Evolutionary conservation across 495 filamentous ascomycete genomes (phyloP).

Genomic region (Oleoguttula mirabilis): DNA sequence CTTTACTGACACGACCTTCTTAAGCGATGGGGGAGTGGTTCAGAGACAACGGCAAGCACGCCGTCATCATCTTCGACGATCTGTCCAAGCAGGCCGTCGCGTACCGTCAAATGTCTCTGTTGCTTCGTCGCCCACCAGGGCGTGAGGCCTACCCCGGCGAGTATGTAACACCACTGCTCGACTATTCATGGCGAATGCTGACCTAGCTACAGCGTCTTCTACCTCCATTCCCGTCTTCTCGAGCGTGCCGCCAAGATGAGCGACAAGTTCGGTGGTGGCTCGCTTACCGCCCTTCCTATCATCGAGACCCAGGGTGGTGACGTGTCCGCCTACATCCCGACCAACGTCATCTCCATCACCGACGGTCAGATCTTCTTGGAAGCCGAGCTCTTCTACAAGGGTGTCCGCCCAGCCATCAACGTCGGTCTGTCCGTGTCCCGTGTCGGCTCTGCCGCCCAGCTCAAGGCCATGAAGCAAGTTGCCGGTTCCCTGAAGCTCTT

Average conservation of each 20-base stretch:
- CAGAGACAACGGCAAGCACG: slow-evolving; percentile 84
- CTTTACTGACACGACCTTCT: too few relatives aligned
- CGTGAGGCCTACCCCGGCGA: slow-evolving; percentile 99
- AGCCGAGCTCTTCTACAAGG: slow-evolving; percentile 99
- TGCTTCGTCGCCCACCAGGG: slow-evolving; percentile 96
- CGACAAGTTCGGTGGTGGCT: slow-evolving; percentile 90
- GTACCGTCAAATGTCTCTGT: slow-evolving; percentile 98
- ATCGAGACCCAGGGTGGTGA: slow-evolving; percentile 99
- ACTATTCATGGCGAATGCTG: too few relatives aligned
- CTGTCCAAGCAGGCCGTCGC: slow-evolving; percentile 91
- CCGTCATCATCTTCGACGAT: slow-evolving; percentile 91
- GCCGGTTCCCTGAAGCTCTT: slow-evolving; percentile 99
- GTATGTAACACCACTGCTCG: too few relatives aligned
- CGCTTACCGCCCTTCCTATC: slow-evolving; percentile 91
- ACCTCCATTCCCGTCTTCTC: slow-evolving; percentile 98
- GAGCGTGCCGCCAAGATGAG: slow-evolving; percentile 99
- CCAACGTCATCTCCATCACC: slow-evolving; percentile 99
- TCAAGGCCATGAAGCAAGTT: slow-evolving; percentile 99
- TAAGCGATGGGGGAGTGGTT: slow-evolving; percentile 63
- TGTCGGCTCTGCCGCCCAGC: slow-evolving; percentile 98
- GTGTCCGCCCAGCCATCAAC: slow-evolving; percentile 99
- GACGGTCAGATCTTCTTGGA: slow-evolving; percentile 99
- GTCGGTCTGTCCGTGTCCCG: slow-evolving; percentile 99
- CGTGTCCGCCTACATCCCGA: slow-evolving; percentile 99
- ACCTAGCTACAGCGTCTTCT: slow-evolving; percentile 62